phyloP scores from a whole-genome alignment of 306 rosid genomes.

The Malus domestica region DNA sequence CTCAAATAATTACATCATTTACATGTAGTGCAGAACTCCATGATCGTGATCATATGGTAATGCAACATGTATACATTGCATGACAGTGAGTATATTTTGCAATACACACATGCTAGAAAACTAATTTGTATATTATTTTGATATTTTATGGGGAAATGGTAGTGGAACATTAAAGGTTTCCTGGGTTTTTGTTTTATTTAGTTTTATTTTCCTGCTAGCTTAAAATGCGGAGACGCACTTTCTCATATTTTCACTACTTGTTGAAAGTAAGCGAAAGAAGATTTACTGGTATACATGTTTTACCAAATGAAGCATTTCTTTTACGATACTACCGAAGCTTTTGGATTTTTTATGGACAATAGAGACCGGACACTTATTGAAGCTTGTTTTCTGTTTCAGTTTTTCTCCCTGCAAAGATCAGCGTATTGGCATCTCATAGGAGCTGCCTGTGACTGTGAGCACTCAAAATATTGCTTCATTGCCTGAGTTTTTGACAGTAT shows the following conservation, averaged over 20 bases:
- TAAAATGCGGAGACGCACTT: background rate
- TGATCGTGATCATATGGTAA: background rate
- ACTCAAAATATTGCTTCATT: background rate
- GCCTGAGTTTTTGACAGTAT: background rate
- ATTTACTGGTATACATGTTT: background rate
- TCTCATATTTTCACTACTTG: background rate
- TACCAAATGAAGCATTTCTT: background rate
- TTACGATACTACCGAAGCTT: background rate
- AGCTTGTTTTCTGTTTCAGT: conserved; percentile 9
- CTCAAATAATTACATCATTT: background rate
- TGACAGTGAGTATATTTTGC: background rate
- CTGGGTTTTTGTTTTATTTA: background rate
- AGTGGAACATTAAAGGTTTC: background rate
- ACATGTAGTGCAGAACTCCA: background rate
- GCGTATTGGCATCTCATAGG: background rate
- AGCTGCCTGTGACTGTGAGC: conserved; percentile 1
- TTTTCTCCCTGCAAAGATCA: background rate
- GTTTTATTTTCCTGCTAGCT: background rate
- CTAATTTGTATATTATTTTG: background rate
- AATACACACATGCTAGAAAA: background rate
- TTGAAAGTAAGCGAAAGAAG: background rate
- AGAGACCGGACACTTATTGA: conserved; percentile 5
- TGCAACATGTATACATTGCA: background rate
- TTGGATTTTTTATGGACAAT: background rate
- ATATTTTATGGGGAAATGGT: background rate